A percentile compares a stretch with the other conserved stretches of the same genome.
These are phyloP conservation scores for Penicillium sp. DNA, from an alignment of 2,329 filamentous ascomycete species.

Conservation along the genomic window DNA sequence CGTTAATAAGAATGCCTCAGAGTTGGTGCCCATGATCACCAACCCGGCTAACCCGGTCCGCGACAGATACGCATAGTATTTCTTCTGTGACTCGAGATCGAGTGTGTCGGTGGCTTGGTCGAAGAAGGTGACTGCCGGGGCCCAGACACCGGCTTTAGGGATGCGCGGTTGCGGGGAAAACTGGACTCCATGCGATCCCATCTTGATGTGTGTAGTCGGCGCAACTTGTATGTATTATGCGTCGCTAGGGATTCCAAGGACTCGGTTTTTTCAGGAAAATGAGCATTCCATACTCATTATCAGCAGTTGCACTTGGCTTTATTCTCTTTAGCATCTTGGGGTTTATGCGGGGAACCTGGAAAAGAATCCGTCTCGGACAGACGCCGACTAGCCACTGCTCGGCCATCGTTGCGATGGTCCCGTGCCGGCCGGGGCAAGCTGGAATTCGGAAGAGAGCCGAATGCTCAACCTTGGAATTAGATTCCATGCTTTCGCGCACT, in stretches of 20 bases:
- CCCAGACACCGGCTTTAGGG: constrained; percentile 44
- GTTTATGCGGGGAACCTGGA: constrained; percentile 3
- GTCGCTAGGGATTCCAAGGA: not conserved
- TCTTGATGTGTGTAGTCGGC: not conserved
- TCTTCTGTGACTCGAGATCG: constrained; percentile 46
- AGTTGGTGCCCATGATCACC: constrained; percentile 54
- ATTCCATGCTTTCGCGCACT: not conserved
- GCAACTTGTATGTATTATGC: not conserved
- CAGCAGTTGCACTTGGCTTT: not conserved
- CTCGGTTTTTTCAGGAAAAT: not conserved
- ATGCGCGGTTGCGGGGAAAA: constrained; percentile 17
- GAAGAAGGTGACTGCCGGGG: constrained; percentile 54
- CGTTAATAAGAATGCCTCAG: constrained; percentile 55
- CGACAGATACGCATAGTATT: constrained; percentile 52
- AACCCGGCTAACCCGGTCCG: constrained; percentile 50
- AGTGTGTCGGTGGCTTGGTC: constrained; percentile 48
- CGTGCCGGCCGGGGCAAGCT: not conserved
- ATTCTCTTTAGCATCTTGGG: not conserved
- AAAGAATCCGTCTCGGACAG: constrained; percentile 7
- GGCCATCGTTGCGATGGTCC: not conserved
- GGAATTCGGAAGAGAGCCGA: not conserved
- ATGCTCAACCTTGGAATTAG: not conserved
- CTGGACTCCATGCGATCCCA: not conserved
- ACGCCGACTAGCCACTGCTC: not conserved
- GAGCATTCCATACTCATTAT: not conserved